A percentile compares a stretch with the other conserved stretches of the same genome.
These are phyloP conservation scores for Lactifluus pinguis DNA, from an alignment of 768 basidiomycete genomes.

Conservation along the genomic window DNA sequence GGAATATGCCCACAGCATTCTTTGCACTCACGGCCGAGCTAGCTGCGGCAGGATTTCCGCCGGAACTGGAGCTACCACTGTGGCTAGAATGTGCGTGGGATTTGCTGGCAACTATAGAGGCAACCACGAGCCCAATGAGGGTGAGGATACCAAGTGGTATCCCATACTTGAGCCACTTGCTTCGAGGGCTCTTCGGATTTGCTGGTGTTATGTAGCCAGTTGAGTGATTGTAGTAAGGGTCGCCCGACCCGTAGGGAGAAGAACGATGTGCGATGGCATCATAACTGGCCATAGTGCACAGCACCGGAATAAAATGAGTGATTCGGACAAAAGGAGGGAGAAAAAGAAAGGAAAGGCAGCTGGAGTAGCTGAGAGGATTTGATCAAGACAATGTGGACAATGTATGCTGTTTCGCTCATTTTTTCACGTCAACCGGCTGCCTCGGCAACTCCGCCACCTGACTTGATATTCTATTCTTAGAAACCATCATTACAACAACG, in stretches of 20 bases:
- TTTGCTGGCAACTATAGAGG: slow-evolving; percentile 65
- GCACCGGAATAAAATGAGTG: slow-evolving; percentile 11
- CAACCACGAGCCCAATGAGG: slow-evolving; percentile 60
- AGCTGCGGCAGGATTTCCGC: slow-evolving; percentile 33
- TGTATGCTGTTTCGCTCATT: not conserved
- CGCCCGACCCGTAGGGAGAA: slow-evolving; percentile 49
- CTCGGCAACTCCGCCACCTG: not conserved
- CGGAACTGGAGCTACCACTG: slow-evolving; percentile 21
- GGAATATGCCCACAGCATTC: slow-evolving; percentile 53
- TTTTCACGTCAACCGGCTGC: not conserved
- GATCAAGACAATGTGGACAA: too few species aligned
- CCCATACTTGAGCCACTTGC: slow-evolving; percentile 71
- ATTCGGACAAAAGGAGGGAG: not conserved
- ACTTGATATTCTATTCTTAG: not conserved
- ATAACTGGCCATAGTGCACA: slow-evolving; percentile 33
- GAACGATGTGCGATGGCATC: slow-evolving; percentile 24
- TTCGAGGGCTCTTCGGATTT: slow-evolving; percentile 42
- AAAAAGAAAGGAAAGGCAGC: slow-evolving; percentile 15
- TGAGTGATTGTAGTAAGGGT: slow-evolving; percentile 62
- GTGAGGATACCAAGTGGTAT: slow-evolving; percentile 56
- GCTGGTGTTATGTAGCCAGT: slow-evolving; percentile 57
- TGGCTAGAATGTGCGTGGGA: slow-evolving; percentile 26
- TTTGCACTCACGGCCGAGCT: slow-evolving; percentile 53
- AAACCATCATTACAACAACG: not conserved
- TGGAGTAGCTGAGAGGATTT: not conserved